Evolutionary conservation across 2,329 filamentous ascomycete genomes (phyloP), one percentile per base, ranked within the genome.

Genomic region (Aspergillus hiratsukae): DNA sequence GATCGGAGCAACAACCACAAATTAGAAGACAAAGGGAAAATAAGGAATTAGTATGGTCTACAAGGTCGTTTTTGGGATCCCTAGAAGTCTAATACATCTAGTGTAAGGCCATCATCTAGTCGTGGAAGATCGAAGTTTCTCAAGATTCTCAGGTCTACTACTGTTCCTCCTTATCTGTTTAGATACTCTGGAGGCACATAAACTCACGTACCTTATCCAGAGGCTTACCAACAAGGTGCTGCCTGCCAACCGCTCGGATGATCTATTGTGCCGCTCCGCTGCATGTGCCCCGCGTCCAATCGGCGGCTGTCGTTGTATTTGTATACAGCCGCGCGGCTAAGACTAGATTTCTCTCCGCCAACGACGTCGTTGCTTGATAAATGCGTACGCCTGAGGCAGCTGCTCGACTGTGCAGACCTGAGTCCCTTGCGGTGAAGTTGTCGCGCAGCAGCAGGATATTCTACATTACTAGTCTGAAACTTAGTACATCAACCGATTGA

Each of bases 291-390:
- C 58, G 57, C 58, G 57, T 53, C 62, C 62, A 64, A 63, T 64
- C 54, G 54, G 55, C 49, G 55, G 66, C 69, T 6, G 59, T 56
- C n/a, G 64, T 63, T 9, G 67, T 70, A 1, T 49, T 69, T 68
- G n/a, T 8, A 23, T 45, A 45, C 25, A 70, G 66, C 21, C 69
- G 69, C 23, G 63, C 66, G n/a, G 69, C 65, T 51, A 52, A 49
- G 46, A 14, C 49, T 41, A 43, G 40, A 31, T 62, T 58, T 55
- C 57, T 61, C 54, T 56, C 60, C 61, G 54, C 58, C 57, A 54
- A 60, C 54, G 27, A 53, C 52, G 49, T 48, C 29, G 43, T 49
- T 51, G 45, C 46, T 48, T 53, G 63, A 64, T 64, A 61, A 62
- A 58, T 52, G 54, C 50, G 3, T 46, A 46, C 9, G 10, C 43